phyloP scores from a whole-genome alignment of 1,284 basidiomycete species.

The Leccinum pallidistipes region DNA sequence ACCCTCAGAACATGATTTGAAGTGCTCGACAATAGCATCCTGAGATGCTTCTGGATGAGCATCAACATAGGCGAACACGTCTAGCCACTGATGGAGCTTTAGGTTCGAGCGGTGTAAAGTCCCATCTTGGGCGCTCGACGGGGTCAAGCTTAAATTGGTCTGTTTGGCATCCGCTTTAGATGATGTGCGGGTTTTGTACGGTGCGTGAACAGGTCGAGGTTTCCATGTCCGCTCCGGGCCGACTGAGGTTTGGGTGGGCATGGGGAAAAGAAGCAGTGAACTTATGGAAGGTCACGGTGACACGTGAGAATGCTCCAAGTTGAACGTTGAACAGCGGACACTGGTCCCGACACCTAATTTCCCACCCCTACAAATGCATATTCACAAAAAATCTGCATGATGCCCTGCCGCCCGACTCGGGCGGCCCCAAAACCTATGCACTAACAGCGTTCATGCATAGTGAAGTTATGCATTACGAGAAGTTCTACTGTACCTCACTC shows the following conservation, averaged over 20 bases:
- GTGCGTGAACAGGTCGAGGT: background rate
- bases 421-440: background rate
- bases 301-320: background rate
- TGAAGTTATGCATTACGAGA: background rate
- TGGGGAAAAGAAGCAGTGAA: background rate
- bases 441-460: background rate
- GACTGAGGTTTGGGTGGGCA: background rate
- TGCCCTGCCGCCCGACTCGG: background rate
- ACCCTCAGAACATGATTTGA: background rate
- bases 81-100: background rate
- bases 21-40: background rate
- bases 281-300: background rate
- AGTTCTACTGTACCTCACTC: background rate
- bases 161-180: background rate
- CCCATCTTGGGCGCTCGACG: background rate
- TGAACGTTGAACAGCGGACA: too few relatives aligned
- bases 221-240: background rate
- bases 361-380: background rate
- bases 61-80: background rate
- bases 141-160: background rate
- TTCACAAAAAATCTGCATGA: background rate
- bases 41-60: background rate
- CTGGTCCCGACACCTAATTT: background rate
- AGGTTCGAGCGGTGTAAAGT: background rate
- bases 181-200: background rate